A percentile compares a stretch with the other conserved stretches of the same genome.
Conservation (phyloP, 495 filamentous ascomycete genomes). For the Hypoxylon crocopeplum region DNA sequence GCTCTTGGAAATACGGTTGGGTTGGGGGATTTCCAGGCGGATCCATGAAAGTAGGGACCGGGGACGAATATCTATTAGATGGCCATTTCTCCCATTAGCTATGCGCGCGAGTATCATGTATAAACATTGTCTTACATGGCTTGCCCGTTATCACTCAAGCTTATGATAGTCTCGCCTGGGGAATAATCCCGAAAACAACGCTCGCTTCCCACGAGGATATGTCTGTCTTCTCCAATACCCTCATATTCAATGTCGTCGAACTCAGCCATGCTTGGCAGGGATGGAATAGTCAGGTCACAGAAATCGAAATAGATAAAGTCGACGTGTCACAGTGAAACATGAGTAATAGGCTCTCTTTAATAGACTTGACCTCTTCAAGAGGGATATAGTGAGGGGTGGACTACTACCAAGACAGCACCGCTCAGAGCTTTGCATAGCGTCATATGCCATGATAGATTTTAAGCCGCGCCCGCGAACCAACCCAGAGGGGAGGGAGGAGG, state of each 20-base stretch:
- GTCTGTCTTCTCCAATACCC: conserved; percentile 13
- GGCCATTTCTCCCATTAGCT: not conserved
- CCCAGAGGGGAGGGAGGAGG: not conserved
- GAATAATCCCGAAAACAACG: conserved; percentile 30
- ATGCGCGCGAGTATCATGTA: not conserved
- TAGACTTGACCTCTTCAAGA: too few relatives aligned
- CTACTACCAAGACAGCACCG: too few relatives aligned
- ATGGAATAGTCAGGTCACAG: not conserved
- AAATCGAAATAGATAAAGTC: not conserved
- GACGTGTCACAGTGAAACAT: too few relatives aligned
- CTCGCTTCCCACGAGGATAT: conserved; percentile 21
- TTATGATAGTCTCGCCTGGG: conserved; percentile 15
- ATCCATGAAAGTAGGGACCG: conserved; percentile 11
- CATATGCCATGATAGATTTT: not conserved
- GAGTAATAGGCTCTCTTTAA: too few relatives aligned
- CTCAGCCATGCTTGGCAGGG: conserved; percentile 12
- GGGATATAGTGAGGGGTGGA: too few relatives aligned
- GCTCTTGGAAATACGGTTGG: not conserved
- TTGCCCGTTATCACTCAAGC: conserved; percentile 20
- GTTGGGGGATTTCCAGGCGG: not conserved
- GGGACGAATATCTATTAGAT: conserved; percentile 9
- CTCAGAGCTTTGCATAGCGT: too few relatives aligned
- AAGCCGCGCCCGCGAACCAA: conserved; percentile 27
- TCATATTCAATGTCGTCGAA: conserved; percentile 24
- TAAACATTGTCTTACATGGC: conserved; percentile 14